Evolutionary conservation across 768 basidiomycete genomes (phyloP).

Genomic region (Termitomyces sp.): DNA sequence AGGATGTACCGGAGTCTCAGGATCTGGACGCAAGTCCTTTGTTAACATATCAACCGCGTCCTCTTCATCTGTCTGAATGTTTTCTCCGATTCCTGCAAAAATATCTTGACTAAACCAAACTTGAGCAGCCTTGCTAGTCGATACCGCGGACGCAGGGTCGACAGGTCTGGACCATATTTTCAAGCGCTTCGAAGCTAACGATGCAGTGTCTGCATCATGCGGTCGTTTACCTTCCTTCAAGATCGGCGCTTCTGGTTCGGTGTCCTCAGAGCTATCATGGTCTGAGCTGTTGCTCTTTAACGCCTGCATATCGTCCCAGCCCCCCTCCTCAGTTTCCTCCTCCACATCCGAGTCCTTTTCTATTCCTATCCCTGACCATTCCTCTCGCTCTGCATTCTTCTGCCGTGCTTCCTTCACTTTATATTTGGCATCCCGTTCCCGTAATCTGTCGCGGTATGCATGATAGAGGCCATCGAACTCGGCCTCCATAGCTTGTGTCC

Average conservation of each 20-base stretch:
- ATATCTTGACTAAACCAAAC: conserved; percentile 97
- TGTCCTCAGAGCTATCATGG: conserved; percentile 46
- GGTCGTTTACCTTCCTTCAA: conserved; percentile 35
- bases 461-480: conserved; percentile 89
- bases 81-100: conserved; percentile 62
- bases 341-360: conserved; percentile 21
- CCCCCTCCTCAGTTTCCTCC: conserved; percentile 47
- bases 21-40: conserved; percentile 17
- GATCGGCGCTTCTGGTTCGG: conserved; percentile 20
- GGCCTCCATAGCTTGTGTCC: conserved; percentile 63
- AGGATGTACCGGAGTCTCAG: conserved; percentile 12
- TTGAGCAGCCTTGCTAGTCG: conserved; percentile 53
- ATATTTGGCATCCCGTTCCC: conserved; percentile 83
- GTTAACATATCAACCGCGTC: conserved; percentile 18
- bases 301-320: conserved; percentile 64
- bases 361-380: conserved; percentile 71
- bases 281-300: conserved; percentile 50
- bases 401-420: conserved; percentile 74
- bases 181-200: conserved; percentile 39
- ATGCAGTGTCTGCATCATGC: conserved; percentile 21
- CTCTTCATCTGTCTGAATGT: conserved; percentile 19
- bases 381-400: conserved; percentile 69
- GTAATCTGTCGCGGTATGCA: conserved; percentile 72
- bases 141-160: conserved; percentile 23
- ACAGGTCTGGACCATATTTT: conserved; percentile 47